Conservation (phyloP, 192 early-diverging fungal genomes). For the Coemansia sp. region DNA sequence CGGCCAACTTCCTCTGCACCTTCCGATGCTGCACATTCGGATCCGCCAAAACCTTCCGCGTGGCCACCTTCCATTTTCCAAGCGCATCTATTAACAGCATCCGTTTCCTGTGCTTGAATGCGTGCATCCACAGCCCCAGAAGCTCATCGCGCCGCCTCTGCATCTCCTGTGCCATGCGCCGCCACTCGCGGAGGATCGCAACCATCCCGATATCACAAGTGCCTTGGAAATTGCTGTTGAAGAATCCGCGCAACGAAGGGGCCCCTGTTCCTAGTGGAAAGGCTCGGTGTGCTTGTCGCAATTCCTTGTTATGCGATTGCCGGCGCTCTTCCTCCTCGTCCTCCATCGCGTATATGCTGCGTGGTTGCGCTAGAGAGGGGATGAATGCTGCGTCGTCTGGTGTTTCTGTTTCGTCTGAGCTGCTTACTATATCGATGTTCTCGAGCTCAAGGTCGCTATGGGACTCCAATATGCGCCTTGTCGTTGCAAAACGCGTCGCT, state of each 20-base stretch:
- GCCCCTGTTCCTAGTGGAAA: background rate
- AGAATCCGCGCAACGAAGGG: slow-evolving; percentile 18
- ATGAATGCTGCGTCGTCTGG: background rate
- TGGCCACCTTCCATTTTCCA: slow-evolving; percentile 1
- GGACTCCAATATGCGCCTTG: background rate
- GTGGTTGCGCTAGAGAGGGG: background rate
- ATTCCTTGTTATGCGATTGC: background rate
- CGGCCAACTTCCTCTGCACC: slow-evolving; percentile 14
- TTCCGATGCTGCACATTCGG: slow-evolving; percentile 9
- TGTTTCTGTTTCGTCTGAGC: background rate
- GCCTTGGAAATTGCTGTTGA: slow-evolving; percentile 23
- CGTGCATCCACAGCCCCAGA: slow-evolving; percentile 27
- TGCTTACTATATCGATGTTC: background rate
- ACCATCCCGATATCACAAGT: slow-evolving; percentile 32
- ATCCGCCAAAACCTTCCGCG: background rate
- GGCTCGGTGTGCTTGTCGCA: background rate
- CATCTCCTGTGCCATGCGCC: slow-evolving; percentile 21
- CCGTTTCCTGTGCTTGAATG: slow-evolving; percentile 11
- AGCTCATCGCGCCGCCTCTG: slow-evolving; percentile 30
- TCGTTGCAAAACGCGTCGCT: slow-evolving; percentile 3
- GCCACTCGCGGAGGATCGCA: slow-evolving; percentile 35
- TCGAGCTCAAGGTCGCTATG: slow-evolving; percentile 8
- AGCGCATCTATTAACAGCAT: slow-evolving; percentile 11
- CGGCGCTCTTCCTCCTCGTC: background rate
- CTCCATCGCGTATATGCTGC: background rate